A percentile compares a stretch with the other conserved stretches of the same genome.
These are phyloP conservation scores for Chimonanthus salicifolius DNA, from an alignment of 164 flowering plant species.

Conservation along the genomic window DNA sequence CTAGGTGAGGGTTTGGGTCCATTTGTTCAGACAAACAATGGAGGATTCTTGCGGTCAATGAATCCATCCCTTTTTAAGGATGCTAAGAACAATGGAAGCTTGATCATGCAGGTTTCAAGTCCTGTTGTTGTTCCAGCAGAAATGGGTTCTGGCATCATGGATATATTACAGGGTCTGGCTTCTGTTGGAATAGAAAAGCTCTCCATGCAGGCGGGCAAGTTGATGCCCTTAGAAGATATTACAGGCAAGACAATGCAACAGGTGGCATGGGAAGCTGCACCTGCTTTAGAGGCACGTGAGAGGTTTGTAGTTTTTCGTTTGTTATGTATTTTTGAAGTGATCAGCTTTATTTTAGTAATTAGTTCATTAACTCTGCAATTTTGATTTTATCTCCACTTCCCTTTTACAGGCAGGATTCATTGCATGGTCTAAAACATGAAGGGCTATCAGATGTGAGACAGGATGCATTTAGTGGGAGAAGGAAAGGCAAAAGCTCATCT, in stretches of 20 bases:
- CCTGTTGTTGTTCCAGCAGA: slow-evolving; percentile 95
- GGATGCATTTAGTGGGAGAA: slow-evolving; percentile 21
- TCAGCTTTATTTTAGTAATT: neutral
- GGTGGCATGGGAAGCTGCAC: slow-evolving; percentile 71
- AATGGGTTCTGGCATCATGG: slow-evolving; percentile 89
- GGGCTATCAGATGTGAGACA: slow-evolving; percentile 28
- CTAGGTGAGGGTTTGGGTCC: slow-evolving; percentile 90
- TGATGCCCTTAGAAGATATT: slow-evolving; percentile 94
- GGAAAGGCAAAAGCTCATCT: slow-evolving; percentile 28
- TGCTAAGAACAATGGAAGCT: slow-evolving; percentile 57
- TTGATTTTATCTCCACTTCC: neutral
- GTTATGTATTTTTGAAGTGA: neutral
- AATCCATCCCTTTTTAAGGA: slow-evolving; percentile 60
- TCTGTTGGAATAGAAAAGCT: slow-evolving; percentile 90
- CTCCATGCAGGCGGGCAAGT: slow-evolving; percentile 75
- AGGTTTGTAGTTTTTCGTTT: slow-evolving; percentile 46
- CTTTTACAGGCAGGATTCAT: slow-evolving; percentile 28
- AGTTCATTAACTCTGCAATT: neutral
- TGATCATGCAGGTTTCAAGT: slow-evolving; percentile 88
- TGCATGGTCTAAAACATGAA: slow-evolving; percentile 24
- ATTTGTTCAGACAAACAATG: slow-evolving; percentile 65
- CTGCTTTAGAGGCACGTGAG: slow-evolving; percentile 45
- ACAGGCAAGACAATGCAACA: slow-evolving; percentile 85
- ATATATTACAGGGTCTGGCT: slow-evolving; percentile 71
- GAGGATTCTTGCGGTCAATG: slow-evolving; percentile 91